These are phyloP conservation scores for Pichia sp. DNA, from an alignment of 1,139 yeast species.

Conservation along the genomic window DNA sequence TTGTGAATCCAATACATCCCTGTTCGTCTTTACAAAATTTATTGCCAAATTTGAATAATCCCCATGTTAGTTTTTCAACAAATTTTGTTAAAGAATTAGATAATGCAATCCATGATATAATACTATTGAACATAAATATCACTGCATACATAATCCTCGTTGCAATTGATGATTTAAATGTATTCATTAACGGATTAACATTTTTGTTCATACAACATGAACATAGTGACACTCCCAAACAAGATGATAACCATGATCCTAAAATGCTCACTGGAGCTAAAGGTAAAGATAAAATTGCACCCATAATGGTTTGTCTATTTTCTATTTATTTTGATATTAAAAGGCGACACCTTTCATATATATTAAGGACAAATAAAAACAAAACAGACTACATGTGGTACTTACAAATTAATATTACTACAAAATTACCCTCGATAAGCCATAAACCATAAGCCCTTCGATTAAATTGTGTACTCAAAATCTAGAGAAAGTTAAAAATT, in stretches of 20 bases:
- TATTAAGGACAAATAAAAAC: not conserved
- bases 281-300: constrained; percentile 75
- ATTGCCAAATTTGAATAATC: constrained; percentile 50
- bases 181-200: constrained; percentile 49
- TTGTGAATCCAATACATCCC: constrained; percentile 87
- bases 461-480: too few species aligned
- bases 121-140: constrained; percentile 67
- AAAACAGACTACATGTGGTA: too few species aligned
- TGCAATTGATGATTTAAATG: constrained; percentile 62
- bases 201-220: constrained; percentile 48
- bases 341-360: too few species aligned
- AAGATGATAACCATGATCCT: constrained; percentile 68
- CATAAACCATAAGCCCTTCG: too few species aligned
- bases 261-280: constrained; percentile 51
- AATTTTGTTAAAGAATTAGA: constrained; percentile 74
- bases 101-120: constrained; percentile 85
- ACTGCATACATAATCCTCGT: constrained; percentile 82
- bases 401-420: too few species aligned
- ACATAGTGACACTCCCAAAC: constrained; percentile 81
- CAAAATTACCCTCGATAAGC: too few species aligned
- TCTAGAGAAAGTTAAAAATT: too few species aligned
- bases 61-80: constrained; percentile 68
- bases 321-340: not conserved
- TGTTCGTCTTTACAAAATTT: constrained; percentile 66
- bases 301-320: too few species aligned